Base-by-base conservation (phyloP, 164 flowering plant genomes). In the Piper longum region DNA sequence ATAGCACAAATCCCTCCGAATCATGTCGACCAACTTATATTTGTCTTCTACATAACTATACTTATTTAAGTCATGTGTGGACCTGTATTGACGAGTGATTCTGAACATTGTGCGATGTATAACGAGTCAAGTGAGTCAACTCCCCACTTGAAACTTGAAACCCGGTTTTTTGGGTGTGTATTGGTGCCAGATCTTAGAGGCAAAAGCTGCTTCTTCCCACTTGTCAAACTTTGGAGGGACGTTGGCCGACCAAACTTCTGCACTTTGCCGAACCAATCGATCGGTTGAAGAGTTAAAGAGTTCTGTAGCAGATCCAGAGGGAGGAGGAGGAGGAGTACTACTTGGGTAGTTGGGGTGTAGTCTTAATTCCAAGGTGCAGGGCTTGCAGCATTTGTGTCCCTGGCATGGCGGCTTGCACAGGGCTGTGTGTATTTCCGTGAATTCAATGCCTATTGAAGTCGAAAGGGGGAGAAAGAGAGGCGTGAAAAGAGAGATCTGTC, bases 361-460 rank as follows among this genome's bases (percentile, higher is more conserved):
- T 70, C 77, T 72, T 74, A 75, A 75, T 72, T 75, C 71, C 75
- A 73, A 76, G 71, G 19, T 68, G 74, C 78, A 70, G 74, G 68
- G 62, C 63, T 43, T 19, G 62, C 54, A 66, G 78, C 81, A 67
- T 76, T 26, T 2, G 36, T 26, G 36, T 26, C 36, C 36, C 75
- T 62, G 48, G 79, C 81, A 81, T 81, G 87, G 87, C 90, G 87
- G 90, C 87, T 82, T 81, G 71, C 36, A 82, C 85, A 83, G 90
- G 26, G 75, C 74, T 77, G 80, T 26, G 36, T 26, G 36, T 75
- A 76, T 77, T 81, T 83, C 89, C 73, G 69, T 77, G 77, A 72
- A 70, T 78, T 83, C 68, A 82, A 78, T 82, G 78, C 74, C 62
- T 12, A 3, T 6, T 16, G 62, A 45, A 60, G 19, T 41, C 19